Evolutionary conservation across 441 rosid species (phyloP).

Genomic region (Aquilaria agallochum): DNA sequence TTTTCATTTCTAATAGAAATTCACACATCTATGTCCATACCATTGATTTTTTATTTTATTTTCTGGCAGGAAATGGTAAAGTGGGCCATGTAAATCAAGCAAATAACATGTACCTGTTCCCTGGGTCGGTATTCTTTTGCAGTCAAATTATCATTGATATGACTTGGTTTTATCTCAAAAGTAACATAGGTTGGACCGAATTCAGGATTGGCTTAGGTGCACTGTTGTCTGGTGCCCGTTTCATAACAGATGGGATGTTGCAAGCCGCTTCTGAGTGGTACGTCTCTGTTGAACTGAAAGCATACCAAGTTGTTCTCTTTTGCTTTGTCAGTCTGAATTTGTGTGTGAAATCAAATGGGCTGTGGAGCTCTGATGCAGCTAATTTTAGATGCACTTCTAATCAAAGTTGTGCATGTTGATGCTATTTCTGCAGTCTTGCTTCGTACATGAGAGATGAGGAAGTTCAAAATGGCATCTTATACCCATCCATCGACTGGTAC

Average conservation of each 20-base stretch:
- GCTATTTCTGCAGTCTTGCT: constrained; percentile 69
- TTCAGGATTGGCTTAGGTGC: constrained; percentile 93
- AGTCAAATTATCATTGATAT: neutral
- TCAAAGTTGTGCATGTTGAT: constrained; percentile 5
- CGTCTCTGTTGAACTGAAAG: constrained; percentile 5
- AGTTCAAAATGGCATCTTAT: constrained; percentile 67
- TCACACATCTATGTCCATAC: neutral
- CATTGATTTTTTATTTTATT: neutral
- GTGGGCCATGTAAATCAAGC: constrained; percentile 96
- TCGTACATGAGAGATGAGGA: constrained; percentile 93
- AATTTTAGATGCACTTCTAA: too few species aligned
- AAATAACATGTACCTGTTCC: constrained; percentile 99
- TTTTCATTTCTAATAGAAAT: neutral
- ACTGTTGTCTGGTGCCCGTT: constrained; percentile 76
- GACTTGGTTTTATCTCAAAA: constrained; percentile 13
- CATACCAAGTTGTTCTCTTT: constrained; percentile 3
- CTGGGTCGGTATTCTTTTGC: constrained; percentile 60
- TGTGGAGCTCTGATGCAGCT: too few species aligned
- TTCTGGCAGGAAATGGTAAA: constrained; percentile 74
- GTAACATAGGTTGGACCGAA: constrained; percentile 11
- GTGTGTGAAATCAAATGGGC: too few species aligned
- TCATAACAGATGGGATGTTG: constrained; percentile 85
- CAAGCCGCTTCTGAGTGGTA: constrained; percentile 96
- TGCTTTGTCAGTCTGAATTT: neutral
- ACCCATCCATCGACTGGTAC: constrained; percentile 84